Evolutionary conservation across 2,329 filamentous ascomycete genomes (phyloP).

Genomic region (Pseudocercospora ulei): DNA sequence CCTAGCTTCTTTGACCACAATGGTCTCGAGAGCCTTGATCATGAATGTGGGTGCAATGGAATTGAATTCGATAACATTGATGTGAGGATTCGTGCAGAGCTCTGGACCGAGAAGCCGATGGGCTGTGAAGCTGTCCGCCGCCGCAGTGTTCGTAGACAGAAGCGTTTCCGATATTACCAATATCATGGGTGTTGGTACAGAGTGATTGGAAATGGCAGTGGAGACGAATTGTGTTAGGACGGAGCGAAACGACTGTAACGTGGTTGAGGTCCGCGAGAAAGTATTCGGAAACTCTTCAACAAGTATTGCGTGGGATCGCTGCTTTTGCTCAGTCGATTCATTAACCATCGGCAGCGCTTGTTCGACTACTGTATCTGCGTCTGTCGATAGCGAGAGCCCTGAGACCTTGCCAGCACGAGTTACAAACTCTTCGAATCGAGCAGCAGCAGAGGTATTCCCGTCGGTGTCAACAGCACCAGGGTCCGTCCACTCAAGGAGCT

Average conservation of each 20-base stretch:
- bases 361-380: slow-evolving; percentile 16
- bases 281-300: slow-evolving; percentile 47
- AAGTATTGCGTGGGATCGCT: slow-evolving; percentile 35
- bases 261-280: slow-evolving; percentile 39
- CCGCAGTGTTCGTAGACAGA: slow-evolving; percentile 71
- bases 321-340: slow-evolving; percentile 7
- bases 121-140: slow-evolving; percentile 83
- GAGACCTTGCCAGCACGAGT: slow-evolving; percentile 70
- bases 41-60: slow-evolving; percentile 78
- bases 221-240: slow-evolving; percentile 67
- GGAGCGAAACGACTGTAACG: slow-evolving; percentile 52
- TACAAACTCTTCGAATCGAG: slow-evolving; percentile 88
- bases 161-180: slow-evolving; percentile 88
- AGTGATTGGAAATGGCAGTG: slow-evolving; percentile 30
- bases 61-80: slow-evolving; percentile 83
- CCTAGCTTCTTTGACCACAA: slow-evolving; percentile 75
- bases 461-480: slow-evolving; percentile 36
- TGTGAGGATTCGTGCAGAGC: slow-evolving; percentile 69
- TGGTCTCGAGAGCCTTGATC: slow-evolving; percentile 68
- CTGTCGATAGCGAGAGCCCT: slow-evolving; percentile 48
- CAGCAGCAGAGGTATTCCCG: slow-evolving; percentile 59
- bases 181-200: slow-evolving; percentile 53
- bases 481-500: slow-evolving; percentile 85
- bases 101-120: slow-evolving; percentile 81
- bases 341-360: slow-evolving; percentile 5